Evolutionary conservation across 1,284 basidiomycete genomes (phyloP).

Genomic region (Ustilago lituana): DNA sequence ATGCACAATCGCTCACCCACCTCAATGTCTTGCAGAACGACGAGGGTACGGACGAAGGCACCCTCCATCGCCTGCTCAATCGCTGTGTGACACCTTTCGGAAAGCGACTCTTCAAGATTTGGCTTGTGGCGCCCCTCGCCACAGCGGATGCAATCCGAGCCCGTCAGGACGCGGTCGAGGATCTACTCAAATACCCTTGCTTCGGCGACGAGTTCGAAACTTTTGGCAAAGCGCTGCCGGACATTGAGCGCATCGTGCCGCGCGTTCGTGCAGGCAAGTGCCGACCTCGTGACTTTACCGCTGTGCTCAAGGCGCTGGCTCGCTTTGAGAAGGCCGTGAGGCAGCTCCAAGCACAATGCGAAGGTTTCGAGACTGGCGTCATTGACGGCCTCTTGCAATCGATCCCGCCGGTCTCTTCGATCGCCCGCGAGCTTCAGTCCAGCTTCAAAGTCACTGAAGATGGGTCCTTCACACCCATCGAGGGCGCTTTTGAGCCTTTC

Average conservation of each 20-base stretch:
- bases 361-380: constrained; percentile 38
- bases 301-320: constrained; percentile 56
- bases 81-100: constrained; percentile 66
- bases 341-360: constrained; percentile 29
- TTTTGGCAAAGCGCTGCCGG: constrained; percentile 59
- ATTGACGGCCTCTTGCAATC: constrained; percentile 42
- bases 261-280: constrained; percentile 64
- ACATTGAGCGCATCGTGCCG: constrained; percentile 64
- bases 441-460: constrained; percentile 58
- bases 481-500: constrained; percentile 51
- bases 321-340: constrained; percentile 41
- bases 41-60: constrained; percentile 63
- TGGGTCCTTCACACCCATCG: constrained; percentile 60
- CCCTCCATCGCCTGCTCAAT: constrained; percentile 64
- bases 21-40: constrained; percentile 66
- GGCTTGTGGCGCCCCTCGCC: constrained; percentile 63
- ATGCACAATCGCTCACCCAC: constrained; percentile 65
- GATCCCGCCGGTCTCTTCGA: constrained; percentile 56
- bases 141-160: constrained; percentile 54
- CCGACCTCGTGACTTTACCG: constrained; percentile 62
- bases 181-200: constrained; percentile 46
- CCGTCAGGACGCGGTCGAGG: constrained; percentile 64
- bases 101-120: constrained; percentile 65
- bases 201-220: constrained; percentile 58
- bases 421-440: constrained; percentile 50